phyloP scores from a whole-genome alignment of 208 protist species.

The Leishmania tarentolae region DNA sequence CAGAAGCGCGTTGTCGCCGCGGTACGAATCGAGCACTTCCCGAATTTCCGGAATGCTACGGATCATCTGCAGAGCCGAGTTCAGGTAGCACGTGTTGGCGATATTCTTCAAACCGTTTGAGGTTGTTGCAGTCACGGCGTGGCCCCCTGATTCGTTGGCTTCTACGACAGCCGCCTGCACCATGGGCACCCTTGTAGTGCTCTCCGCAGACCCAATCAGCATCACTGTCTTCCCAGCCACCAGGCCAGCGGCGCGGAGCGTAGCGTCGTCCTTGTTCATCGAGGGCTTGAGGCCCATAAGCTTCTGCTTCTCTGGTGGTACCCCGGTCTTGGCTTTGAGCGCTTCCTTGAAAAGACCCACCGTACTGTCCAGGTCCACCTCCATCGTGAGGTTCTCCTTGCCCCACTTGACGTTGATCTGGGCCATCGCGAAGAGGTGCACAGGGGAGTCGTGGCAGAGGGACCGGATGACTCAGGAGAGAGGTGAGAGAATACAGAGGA shows the following conservation, averaged over 20 bases:
- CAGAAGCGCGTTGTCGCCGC: slow-evolving; percentile 44
- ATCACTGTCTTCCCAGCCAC: slow-evolving; percentile 68
- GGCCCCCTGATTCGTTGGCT: slow-evolving; percentile 21
- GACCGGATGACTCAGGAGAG: neutral
- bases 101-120: slow-evolving; percentile 77
- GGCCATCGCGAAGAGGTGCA: slow-evolving; percentile 21
- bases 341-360: slow-evolving; percentile 52
- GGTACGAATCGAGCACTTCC: slow-evolving; percentile 37
- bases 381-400: slow-evolving; percentile 62
- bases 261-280: slow-evolving; percentile 32
- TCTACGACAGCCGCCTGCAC: slow-evolving; percentile 23
- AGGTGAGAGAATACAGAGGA: neutral
- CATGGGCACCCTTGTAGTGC: slow-evolving; percentile 26
- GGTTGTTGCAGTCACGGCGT: slow-evolving; percentile 11
- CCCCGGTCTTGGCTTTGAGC: slow-evolving; percentile 51
- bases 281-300: slow-evolving; percentile 70
- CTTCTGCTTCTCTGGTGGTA: slow-evolving; percentile 87
- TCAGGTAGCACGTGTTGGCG: slow-evolving; percentile 92
- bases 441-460: neutral
- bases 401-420: slow-evolving; percentile 80
- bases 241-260: slow-evolving; percentile 45
- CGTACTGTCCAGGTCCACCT: slow-evolving; percentile 47
- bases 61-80: slow-evolving; percentile 85
- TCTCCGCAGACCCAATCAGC: slow-evolving; percentile 75
- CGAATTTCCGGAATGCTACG: slow-evolving; percentile 73